A percentile compares a stretch with the other conserved stretches of the same genome.
Evolutionary conservation across 257 asterid species (phyloP).

Genomic region (Nemophila menziesii): DNA sequence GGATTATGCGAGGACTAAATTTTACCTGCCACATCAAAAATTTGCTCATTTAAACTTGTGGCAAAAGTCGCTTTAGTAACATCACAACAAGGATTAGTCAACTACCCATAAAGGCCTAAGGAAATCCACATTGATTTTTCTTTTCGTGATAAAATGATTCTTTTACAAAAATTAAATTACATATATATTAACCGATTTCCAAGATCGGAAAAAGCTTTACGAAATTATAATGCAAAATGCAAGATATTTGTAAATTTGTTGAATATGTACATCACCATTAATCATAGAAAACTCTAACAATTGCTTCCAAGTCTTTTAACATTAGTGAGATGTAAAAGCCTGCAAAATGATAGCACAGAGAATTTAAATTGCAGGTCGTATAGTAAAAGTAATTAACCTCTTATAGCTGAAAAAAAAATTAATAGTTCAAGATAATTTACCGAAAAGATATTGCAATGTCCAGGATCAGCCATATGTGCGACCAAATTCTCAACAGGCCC

Average conservation of each 20-base stretch:
- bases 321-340: slow-evolving; percentile 48
- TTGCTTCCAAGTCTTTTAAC: neutral
- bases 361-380: neutral
- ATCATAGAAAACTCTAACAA: neutral
- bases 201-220: too few species aligned
- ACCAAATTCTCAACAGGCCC: slow-evolving; percentile 60
- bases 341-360: slow-evolving; percentile 9
- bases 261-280: neutral
- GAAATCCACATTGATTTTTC: too few species aligned
- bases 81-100: too few species aligned
- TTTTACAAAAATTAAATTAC: too few species aligned
- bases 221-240: too few species aligned
- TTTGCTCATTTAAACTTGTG: too few species aligned
- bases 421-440: slow-evolving; percentile 15
- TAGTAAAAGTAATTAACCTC: neutral
- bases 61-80: too few species aligned
- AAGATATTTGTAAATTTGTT: neutral
- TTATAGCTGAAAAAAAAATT: neutral
- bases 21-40: too few species aligned
- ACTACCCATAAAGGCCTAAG: too few species aligned
- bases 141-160: too few species aligned
- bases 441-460: slow-evolving; percentile 68
- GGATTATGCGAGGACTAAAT: too few species aligned
- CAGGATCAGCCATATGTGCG: slow-evolving; percentile 86
- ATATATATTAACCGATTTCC: too few species aligned